Conservation (phyloP, 768 basidiomycete genomes). For the Boletales sp. region DNA sequence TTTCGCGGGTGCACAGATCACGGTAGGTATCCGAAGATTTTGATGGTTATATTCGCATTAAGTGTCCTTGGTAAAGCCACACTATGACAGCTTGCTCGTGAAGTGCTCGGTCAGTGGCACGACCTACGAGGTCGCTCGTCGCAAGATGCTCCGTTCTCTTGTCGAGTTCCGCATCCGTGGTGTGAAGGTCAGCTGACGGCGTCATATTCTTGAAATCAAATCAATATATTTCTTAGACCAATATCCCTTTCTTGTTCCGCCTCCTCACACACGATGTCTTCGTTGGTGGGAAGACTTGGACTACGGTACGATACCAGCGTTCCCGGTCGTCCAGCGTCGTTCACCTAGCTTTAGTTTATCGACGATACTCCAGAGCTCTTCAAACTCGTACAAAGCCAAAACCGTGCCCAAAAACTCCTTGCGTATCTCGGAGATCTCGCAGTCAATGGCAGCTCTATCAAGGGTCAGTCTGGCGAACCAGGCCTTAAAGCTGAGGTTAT, state of each 20-base stretch:
- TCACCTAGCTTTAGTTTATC: conserved; percentile 68
- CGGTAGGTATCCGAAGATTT: conserved; percentile 47
- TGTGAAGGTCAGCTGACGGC: conserved; percentile 63
- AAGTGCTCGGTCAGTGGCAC: conserved; percentile 96
- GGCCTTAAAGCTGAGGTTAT: conserved; percentile 87
- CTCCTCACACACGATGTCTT: conserved; percentile 95
- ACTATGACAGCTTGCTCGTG: conserved; percentile 96
- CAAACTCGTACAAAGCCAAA: conserved; percentile 96
- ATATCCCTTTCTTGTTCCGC: conserved; percentile 99
- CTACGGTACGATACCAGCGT: conserved; percentile 55
- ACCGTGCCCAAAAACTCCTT: conserved; percentile 95
- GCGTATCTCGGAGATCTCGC: conserved; percentile 96
- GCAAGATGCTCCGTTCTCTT: conserved; percentile 99
- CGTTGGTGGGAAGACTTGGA: conserved; percentile 97
- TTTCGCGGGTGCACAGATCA: conserved; percentile 98
- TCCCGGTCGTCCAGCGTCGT: neutral
- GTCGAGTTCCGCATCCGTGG: conserved; percentile 99
- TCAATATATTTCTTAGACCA: conserved; percentile 57
- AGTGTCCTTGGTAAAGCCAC: conserved; percentile 54
- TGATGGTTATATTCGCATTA: conserved; percentile 2
- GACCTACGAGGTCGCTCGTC: conserved; percentile 96
- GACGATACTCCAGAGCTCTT: conserved; percentile 99
- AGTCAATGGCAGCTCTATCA: conserved; percentile 98
- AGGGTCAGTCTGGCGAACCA: conserved; percentile 93
- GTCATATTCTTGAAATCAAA: neutral